Conservation (phyloP, 306 rosid species). For the Acacia acuminata region DNA sequence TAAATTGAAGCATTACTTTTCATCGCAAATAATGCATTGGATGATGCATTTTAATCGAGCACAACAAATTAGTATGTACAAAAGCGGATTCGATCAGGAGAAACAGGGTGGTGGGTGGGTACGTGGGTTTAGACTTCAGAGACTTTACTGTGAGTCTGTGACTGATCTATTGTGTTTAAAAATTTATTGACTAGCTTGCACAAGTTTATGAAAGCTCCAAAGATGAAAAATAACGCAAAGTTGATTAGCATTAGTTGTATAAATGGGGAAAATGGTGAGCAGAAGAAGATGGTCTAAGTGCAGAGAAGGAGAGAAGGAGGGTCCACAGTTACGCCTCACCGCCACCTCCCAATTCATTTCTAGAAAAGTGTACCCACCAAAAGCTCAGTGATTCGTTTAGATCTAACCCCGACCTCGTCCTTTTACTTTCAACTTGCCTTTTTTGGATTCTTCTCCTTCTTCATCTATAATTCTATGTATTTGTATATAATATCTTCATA, state of each 20-base stretch:
- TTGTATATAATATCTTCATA: background rate
- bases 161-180: background rate
- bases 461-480: background rate
- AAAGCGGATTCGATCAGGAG: background rate
- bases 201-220: conserved; percentile 35
- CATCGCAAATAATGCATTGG: background rate
- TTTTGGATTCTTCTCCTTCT: conserved; percentile 8
- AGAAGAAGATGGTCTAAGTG: background rate
- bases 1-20: background rate
- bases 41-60: background rate
- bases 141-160: background rate
- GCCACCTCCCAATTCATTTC: conserved; percentile 44
- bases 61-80: background rate
- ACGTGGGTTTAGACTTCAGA: background rate
- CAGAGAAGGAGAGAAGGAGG: background rate
- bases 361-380: conserved; percentile 43
- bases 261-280: conserved; percentile 4
- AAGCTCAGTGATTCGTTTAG: conserved; percentile 12
- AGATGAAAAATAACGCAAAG: conserved; percentile 22
- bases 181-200: background rate
- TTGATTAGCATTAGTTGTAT: conserved; percentile 26
- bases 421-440: conserved; percentile 10
- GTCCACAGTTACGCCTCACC: conserved; percentile 23
- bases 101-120: background rate
- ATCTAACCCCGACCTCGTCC: background rate